These are phyloP conservation scores for Fusarium protoensiforme DNA, from an alignment of 2,329 filamentous ascomycete genomes.

Conservation along the genomic window DNA sequence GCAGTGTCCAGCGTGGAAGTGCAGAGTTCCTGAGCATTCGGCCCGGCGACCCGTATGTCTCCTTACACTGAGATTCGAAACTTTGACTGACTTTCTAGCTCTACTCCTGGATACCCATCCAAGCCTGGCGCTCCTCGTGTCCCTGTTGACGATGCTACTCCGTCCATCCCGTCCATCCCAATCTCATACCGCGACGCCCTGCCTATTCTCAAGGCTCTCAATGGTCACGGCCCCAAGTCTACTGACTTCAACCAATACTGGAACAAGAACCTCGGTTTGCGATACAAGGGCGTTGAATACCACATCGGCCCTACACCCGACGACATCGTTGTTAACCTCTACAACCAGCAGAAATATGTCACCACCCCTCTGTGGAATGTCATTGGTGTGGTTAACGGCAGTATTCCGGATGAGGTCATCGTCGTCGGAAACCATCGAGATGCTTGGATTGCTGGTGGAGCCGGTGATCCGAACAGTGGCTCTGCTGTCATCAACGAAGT, in stretches of 20 bases:
- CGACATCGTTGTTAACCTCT: conserved; percentile 74
- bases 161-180: conserved; percentile 89
- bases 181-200: conserved; percentile 90
- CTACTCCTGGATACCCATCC: conserved; percentile 92
- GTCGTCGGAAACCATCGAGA: conserved; percentile 94
- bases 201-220: conserved; percentile 88
- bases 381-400: conserved; percentile 91
- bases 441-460: conserved; percentile 89
- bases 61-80: conserved; percentile 1
- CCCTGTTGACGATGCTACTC: conserved; percentile 75
- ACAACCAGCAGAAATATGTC: conserved; percentile 84
- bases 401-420: conserved; percentile 84
- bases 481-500: conserved; percentile 84
- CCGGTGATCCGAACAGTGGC: conserved; percentile 84
- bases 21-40: conserved; percentile 80
- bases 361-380: conserved; percentile 90
- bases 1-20: conserved; percentile 90
- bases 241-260: conserved; percentile 79
- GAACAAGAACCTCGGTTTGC: conserved; percentile 76
- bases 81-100: conserved; percentile 53
- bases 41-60: conserved; percentile 72
- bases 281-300: conserved; percentile 85
- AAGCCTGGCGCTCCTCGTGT: conserved; percentile 86
- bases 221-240: conserved; percentile 85
- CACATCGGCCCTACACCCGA: conserved; percentile 86